Conservation (phyloP, 2,329 filamentous ascomycete species). For the Diplodia intermedia region DNA sequence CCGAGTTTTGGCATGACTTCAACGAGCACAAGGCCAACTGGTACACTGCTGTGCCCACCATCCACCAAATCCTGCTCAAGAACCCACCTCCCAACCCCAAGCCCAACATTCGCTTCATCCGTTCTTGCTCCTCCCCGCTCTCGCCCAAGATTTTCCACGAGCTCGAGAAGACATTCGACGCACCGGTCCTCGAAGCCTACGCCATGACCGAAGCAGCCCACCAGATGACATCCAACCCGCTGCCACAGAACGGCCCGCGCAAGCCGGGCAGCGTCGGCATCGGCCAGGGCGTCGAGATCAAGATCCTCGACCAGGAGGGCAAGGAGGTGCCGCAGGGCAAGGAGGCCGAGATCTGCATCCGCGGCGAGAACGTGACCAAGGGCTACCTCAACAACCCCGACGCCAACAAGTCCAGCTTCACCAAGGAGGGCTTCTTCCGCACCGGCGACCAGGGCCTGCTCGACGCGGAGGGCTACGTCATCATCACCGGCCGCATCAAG, state of each 20-base stretch:
- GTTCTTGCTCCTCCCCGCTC: constrained; percentile 84
- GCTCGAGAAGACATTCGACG: constrained; percentile 75
- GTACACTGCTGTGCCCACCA: constrained; percentile 93
- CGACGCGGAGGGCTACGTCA: constrained; percentile 80
- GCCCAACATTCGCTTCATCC: constrained; percentile 81
- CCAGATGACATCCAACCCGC: constrained; percentile 75
- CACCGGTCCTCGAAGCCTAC: constrained; percentile 86
- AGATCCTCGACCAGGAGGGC: constrained; percentile 74
- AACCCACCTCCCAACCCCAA: constrained; percentile 70
- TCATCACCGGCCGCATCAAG: constrained; percentile 92
- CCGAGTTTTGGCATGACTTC: constrained; percentile 84
- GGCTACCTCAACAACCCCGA: constrained; percentile 84
- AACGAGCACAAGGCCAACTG: constrained; percentile 77
- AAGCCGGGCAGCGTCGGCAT: constrained; percentile 83
- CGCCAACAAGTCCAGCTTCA: constrained; percentile 78
- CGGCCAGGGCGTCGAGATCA: constrained; percentile 82
- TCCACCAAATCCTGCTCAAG: constrained; percentile 87
- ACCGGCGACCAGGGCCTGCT: constrained; percentile 86
- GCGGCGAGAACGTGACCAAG: constrained; percentile 81
- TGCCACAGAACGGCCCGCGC: constrained; percentile 68
- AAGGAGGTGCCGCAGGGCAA: constrained; percentile 70
- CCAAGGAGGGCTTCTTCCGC: constrained; percentile 79
- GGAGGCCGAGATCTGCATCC: constrained; percentile 84
- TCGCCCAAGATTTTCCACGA: constrained; percentile 82
- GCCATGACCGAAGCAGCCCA: constrained; percentile 92